These are phyloP conservation scores for Populus ilicifolia DNA, from an alignment of 345 rosid species.

Conservation along the genomic window DNA sequence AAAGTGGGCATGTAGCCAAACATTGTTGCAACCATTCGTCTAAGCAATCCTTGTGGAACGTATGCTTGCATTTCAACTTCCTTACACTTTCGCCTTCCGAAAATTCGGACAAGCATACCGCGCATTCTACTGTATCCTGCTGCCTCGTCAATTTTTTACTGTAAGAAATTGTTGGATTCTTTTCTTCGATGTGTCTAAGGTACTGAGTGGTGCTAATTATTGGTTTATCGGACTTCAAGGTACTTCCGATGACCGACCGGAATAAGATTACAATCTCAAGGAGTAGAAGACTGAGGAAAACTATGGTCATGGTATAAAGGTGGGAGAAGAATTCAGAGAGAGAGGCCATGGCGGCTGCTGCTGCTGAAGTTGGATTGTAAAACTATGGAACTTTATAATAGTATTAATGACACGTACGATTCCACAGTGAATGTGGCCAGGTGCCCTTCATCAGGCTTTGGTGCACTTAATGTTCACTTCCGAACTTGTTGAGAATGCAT, in stretches of 20 bases:
- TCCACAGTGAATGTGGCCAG: neutral
- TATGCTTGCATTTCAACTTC: slow-evolving; percentile 38
- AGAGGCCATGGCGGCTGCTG: slow-evolving; percentile 29
- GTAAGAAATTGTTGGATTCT: slow-evolving; percentile 32
- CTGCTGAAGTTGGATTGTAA: neutral
- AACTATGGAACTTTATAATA: neutral
- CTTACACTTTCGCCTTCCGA: slow-evolving; percentile 42
- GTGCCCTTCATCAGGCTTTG: neutral
- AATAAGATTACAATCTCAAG: slow-evolving; percentile 22
- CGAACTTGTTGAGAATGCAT: neutral
- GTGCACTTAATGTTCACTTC: neutral
- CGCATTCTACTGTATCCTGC: slow-evolving; percentile 22
- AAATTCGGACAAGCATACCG: slow-evolving; percentile 41
- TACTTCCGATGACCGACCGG: slow-evolving; percentile 23
- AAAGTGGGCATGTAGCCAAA: slow-evolving; percentile 50
- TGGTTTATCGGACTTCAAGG: neutral
- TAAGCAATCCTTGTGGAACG: slow-evolving; percentile 49
- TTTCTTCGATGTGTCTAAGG: slow-evolving; percentile 34
- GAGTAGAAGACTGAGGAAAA: slow-evolving; percentile 34
- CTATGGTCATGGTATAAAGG: slow-evolving; percentile 20
- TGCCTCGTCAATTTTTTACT: neutral
- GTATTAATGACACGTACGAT: neutral
- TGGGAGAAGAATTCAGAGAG: slow-evolving; percentile 28
- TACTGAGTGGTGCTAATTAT: slow-evolving; percentile 30
- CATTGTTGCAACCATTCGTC: slow-evolving; percentile 44